phyloP scores from a whole-genome alignment of 495 filamentous ascomycete species.

The Penicillium canariense region DNA sequence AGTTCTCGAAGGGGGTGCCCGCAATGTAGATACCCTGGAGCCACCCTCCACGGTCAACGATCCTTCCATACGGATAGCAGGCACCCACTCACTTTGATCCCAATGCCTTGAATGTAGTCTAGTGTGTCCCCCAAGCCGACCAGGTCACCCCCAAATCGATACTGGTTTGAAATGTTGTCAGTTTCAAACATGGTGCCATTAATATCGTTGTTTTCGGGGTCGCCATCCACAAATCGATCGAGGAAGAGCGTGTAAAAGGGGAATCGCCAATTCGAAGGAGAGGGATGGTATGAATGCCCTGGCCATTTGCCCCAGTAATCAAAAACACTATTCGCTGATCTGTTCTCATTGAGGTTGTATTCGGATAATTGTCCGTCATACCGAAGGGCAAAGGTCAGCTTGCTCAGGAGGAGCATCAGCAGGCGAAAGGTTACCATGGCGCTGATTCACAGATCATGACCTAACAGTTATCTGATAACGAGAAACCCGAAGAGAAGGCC shows the following conservation, averaged over 20 bases:
- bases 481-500: too few relatives aligned
- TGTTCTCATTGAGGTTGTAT: constrained; percentile 64
- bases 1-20: constrained; percentile 66
- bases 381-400: too few relatives aligned
- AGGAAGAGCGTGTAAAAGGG: constrained; percentile 70
- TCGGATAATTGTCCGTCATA: constrained; percentile 52
- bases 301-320: constrained; percentile 62
- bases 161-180: constrained; percentile 62
- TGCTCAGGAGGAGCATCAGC: too few relatives aligned
- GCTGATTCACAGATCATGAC: too few relatives aligned
- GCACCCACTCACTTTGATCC: constrained; percentile 60
- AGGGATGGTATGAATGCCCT: constrained; percentile 46
- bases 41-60: not conserved
- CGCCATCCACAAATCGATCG: constrained; percentile 70
- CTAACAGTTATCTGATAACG: too few relatives aligned
- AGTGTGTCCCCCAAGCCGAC: constrained; percentile 61
- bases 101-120: constrained; percentile 73
- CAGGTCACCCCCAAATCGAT: constrained; percentile 70
- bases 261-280: constrained; percentile 66
- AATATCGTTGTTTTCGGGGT: constrained; percentile 66
- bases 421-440: too few relatives aligned
- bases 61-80: too few relatives aligned
- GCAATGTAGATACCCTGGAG: constrained; percentile 63
- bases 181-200: constrained; percentile 69
- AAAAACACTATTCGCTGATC: constrained; percentile 52